Evolutionary conservation across 2,329 filamentous ascomycete species (phyloP), one percentile per base, ranked within the genome.

Genomic region (Arachnopeziza araneosa): DNA sequence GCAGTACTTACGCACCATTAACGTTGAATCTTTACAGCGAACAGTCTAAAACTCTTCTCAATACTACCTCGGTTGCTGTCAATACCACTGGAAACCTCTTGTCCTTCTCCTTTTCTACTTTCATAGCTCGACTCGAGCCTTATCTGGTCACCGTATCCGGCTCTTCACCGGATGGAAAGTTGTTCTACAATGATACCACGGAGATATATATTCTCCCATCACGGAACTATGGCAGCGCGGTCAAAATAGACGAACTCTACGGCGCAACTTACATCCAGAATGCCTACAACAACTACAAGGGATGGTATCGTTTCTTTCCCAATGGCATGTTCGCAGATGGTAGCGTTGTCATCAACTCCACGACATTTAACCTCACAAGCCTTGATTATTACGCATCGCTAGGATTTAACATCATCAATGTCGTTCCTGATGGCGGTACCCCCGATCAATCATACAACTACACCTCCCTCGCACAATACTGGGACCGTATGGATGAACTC

Each of bases 371-470:
- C n/a, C 64, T 75, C 21, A 64, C 69, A 5, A 75, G 76, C 36
- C 68, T 79, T 1, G 62, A 73, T 3, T 68, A 66, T 1, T 79
- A 78, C 64, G 73, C 73, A n/a, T 65, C 72, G 8, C 62, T 72
- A 24, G 79, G 78, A 2, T 80, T 77, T 68, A 82, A 80, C 57
- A 74, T 78, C 8, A 75, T 81, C 52, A 70, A 67, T 51, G 66
- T 70, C 32, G 68, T 78, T 2, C 77, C 77, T 2, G 73, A 73
- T 7, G 76, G 72, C 9, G 69, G 74, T 61, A 57, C 71, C 14
- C 72, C 74, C 1, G 68, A 74, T 52, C 68, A 70, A 60, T 72
- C 77, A 19, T 79, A 73, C 74, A 61, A 75, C 69, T 58, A 59
- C 0, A 60, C 36, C 17, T 66, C 74, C 30, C 72, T 80, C 2